phyloP scores from a whole-genome alignment of 2,329 filamentous ascomycete species.

The Didymella pinodella region DNA sequence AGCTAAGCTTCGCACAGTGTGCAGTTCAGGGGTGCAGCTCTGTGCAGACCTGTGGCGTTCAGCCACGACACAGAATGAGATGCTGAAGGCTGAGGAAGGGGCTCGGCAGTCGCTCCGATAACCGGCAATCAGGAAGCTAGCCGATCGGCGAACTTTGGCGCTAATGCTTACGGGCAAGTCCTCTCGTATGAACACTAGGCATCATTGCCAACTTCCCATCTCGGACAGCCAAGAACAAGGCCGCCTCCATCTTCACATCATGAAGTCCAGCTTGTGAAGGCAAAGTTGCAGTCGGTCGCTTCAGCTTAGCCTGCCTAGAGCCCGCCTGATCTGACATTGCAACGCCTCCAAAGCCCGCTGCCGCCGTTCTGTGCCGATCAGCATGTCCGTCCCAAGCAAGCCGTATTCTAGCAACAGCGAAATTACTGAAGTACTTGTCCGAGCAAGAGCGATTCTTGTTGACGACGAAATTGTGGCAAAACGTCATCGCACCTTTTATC shows the following conservation, averaged over 20 bases:
- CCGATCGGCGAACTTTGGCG: not conserved
- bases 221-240: not conserved
- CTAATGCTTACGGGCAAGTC: not conserved
- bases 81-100: not conserved
- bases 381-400: no score
- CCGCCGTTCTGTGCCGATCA: not conserved
- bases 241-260: not conserved
- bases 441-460: not conserved
- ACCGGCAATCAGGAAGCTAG: not conserved
- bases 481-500: not conserved
- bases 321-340: not conserved
- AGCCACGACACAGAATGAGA: not conserved
- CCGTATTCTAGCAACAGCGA: no score
- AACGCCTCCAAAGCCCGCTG: no score
- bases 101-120: constrained; percentile 3
- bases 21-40: not conserved
- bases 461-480: not conserved
- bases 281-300: not conserved
- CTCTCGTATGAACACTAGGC: not conserved
- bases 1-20: not conserved
- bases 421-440: not conserved
- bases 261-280: no score
- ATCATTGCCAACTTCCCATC: not conserved
- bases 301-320: not conserved
- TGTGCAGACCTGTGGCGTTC: not conserved